Evolutionary conservation across 352 stramenopile genomes (phyloP).

Genomic region (Phytopythium sindhum): DNA sequence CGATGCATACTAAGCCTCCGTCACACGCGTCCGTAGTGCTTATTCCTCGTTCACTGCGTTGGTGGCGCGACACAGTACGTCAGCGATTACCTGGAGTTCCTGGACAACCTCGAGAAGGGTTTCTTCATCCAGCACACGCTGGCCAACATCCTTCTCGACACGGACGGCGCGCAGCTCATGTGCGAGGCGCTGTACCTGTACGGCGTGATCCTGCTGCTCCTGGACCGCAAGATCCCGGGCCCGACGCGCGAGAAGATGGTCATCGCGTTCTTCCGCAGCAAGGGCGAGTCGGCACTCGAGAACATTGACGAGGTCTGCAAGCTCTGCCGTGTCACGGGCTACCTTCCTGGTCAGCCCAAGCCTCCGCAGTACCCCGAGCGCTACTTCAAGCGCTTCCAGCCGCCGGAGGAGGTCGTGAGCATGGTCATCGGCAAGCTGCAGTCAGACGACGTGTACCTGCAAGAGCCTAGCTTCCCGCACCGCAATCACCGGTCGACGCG

Average conservation of each 20-base stretch:
- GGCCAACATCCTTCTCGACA: constrained; percentile 93
- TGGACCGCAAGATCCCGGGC: constrained; percentile 90
- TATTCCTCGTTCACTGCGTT: background rate
- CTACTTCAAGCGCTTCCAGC: constrained; percentile 87
- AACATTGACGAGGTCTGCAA: constrained; percentile 92
- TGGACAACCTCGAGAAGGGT: constrained; percentile 89
- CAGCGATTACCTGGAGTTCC: constrained; percentile 90
- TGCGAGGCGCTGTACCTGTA: constrained; percentile 95
- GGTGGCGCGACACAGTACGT: constrained; percentile 64
- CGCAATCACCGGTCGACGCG: constrained; percentile 91
- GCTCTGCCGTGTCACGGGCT: constrained; percentile 88
- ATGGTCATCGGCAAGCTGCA: constrained; percentile 93
- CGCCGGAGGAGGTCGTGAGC: constrained; percentile 84
- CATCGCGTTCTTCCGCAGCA: constrained; percentile 83
- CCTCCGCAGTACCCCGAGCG: constrained; percentile 85
- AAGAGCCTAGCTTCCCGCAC: constrained; percentile 90
- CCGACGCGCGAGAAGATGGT: constrained; percentile 92
- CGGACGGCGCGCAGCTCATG: constrained; percentile 92
- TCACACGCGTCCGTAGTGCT: too few species aligned
- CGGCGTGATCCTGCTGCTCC: constrained; percentile 91
- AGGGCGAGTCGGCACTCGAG: constrained; percentile 85
- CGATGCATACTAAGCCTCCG: too few species aligned
- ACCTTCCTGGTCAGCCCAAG: constrained; percentile 81
- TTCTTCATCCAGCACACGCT: constrained; percentile 96
- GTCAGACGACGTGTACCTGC: constrained; percentile 93